Percentiles rank a stretch among this genome's conserved stretches.
These are phyloP conservation scores for Linnemannia schmuckeri DNA, from an alignment of 192 early-diverging fungal species.

Conservation along the genomic window DNA sequence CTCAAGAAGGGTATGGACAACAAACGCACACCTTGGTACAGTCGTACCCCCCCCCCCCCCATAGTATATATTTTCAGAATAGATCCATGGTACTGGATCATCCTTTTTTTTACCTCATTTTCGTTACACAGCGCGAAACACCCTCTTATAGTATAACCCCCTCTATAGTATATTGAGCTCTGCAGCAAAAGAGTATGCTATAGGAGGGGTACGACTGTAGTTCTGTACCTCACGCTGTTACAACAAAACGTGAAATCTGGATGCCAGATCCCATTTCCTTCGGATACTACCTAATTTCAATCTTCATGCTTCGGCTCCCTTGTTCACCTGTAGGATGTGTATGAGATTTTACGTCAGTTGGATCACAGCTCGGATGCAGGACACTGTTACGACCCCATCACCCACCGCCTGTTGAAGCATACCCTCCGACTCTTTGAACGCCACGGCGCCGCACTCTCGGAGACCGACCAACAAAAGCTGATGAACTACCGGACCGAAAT, in stretches of 20 bases:
- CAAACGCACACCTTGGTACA: background rate
- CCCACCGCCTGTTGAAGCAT: conserved; percentile 77
- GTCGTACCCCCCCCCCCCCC: too few species aligned
- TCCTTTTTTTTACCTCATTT: too few species aligned
- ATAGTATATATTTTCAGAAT: too few species aligned
- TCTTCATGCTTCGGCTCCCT: background rate
- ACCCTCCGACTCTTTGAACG: conserved; percentile 75
- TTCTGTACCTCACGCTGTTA: background rate
- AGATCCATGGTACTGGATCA: too few species aligned
- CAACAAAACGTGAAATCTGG: background rate
- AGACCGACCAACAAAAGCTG: conserved; percentile 70
- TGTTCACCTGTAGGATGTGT: conserved; percentile 68
- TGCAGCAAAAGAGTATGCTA: too few species aligned
- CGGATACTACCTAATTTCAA: background rate
- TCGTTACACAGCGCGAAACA: too few species aligned
- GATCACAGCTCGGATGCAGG: conserved; percentile 57
- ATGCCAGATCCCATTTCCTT: background rate
- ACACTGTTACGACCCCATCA: conserved; percentile 68
- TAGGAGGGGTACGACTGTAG: too few species aligned
- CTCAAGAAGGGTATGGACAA: conserved; percentile 38
- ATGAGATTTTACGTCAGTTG: conserved; percentile 65
- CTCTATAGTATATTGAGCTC: too few species aligned
- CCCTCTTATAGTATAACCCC: too few species aligned
- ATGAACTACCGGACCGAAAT: conserved; percentile 76
- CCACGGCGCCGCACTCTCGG: conserved; percentile 77